These are phyloP conservation scores for Apiospora sp. DNA, from an alignment of 2,329 filamentous ascomycete genomes.

Conservation along the genomic window DNA sequence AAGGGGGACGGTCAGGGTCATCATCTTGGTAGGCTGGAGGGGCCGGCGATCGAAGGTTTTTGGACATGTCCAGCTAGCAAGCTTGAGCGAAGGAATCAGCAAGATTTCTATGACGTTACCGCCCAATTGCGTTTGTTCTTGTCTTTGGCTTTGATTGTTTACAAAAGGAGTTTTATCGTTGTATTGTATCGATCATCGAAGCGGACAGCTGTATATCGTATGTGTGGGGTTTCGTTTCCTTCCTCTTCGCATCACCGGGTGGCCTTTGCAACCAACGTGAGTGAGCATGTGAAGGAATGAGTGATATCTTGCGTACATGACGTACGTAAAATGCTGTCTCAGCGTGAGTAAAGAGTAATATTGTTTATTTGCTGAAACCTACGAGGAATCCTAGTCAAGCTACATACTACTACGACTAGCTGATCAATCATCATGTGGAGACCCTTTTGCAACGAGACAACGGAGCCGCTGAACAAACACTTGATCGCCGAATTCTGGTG, in stretches of 20 bases:
- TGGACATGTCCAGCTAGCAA: slow-evolving; percentile 23
- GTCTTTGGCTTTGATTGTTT: slow-evolving; percentile 23
- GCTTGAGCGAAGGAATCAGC: slow-evolving; percentile 22
- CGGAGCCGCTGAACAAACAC: slow-evolving; percentile 19
- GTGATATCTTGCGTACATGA: neutral
- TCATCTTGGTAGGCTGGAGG: slow-evolving; percentile 22
- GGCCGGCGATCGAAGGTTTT: slow-evolving; percentile 9
- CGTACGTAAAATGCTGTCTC: neutral
- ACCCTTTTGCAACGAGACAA: neutral
- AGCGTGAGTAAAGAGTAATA: neutral
- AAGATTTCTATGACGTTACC: slow-evolving; percentile 22
- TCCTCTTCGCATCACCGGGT: neutral
- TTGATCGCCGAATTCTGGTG: neutral
- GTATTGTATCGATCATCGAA: slow-evolving; percentile 21
- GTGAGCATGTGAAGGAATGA: neutral
- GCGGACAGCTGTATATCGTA: slow-evolving; percentile 10
- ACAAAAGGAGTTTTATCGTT: slow-evolving; percentile 18
- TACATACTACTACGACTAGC: neutral
- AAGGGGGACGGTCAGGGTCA: slow-evolving; percentile 16
- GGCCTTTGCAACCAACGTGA: neutral
- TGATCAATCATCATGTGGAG: neutral
- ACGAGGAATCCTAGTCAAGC: neutral
- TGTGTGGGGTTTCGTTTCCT: neutral
- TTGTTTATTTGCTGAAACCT: neutral
- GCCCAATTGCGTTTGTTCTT: slow-evolving; percentile 19